These are phyloP conservation scores for Paracamarosporium sp. DNA, from an alignment of 2,329 filamentous ascomycete genomes.

Conservation along the genomic window DNA sequence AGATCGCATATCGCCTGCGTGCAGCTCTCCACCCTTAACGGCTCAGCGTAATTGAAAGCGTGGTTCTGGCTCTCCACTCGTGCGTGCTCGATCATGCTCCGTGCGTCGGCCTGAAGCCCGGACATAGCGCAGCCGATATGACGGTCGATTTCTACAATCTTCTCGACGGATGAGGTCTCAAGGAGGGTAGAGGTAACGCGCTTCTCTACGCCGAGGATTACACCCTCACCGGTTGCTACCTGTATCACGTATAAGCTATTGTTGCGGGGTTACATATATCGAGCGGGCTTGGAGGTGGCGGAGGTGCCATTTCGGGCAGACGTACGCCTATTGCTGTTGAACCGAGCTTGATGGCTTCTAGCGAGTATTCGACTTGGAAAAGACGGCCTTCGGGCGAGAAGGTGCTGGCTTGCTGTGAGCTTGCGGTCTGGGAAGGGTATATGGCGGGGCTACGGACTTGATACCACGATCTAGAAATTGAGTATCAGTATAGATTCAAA, in stretches of 20 bases:
- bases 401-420: slow-evolving; percentile 68
- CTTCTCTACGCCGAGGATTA: slow-evolving; percentile 98
- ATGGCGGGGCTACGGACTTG: slow-evolving; percentile 70
- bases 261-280: slow-evolving; percentile 2
- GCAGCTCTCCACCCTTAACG: slow-evolving; percentile 93
- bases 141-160: slow-evolving; percentile 99
- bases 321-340: slow-evolving; percentile 93
- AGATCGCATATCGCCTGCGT: slow-evolving; percentile 99
- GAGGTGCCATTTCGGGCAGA: slow-evolving; percentile 13
- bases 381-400: slow-evolving; percentile 99
- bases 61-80: slow-evolving; percentile 97
- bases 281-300: background rate
- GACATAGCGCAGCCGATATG: slow-evolving; percentile 99
- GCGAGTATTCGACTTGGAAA: slow-evolving; percentile 99
- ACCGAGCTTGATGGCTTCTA: slow-evolving; percentile 99
- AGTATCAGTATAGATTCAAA: slow-evolving; percentile 24
- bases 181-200: slow-evolving; percentile 97
- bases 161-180: slow-evolving; percentile 97
- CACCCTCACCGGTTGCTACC: slow-evolving; percentile 91
- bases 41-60: slow-evolving; percentile 97
- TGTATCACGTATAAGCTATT: slow-evolving; percentile 38
- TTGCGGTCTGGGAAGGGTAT: slow-evolving; percentile 12
- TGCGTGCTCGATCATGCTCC: slow-evolving; percentile 97
- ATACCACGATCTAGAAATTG: slow-evolving; percentile 84
- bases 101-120: slow-evolving; percentile 94